Base-by-base conservation (phyloP, 2,329 filamentous ascomycete genomes). In the Aspergillus sp. region DNA sequence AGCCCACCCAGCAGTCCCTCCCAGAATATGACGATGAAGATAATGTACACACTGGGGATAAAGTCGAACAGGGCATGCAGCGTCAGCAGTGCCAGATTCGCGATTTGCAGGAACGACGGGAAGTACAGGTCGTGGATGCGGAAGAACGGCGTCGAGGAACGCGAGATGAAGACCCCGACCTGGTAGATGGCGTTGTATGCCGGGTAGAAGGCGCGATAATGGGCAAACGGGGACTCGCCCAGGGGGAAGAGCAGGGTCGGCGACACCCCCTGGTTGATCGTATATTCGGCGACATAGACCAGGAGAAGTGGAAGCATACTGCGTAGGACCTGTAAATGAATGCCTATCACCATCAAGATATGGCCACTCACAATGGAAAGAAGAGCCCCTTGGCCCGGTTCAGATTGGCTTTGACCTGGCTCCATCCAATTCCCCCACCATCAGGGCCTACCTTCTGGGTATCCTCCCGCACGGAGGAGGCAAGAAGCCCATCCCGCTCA, bases 101-200 rank as follows among this genome's bases (percentile, higher is more conserved):
- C 78, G 2, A 94, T 76, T 70, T 97, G 94, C 0, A 99, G 80
- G 9, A 93, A 70, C 0, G 90, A 90, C 0, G 92, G 92, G 0
- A 89, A 62, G 66, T 97, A 97, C 1, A 97, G 80, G 45, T 84
- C 78, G 61, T 88, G 88, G 40, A 97, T 81, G 24, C 92, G 86
- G 60, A 95, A 68, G 69, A 96, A 95, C 0, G 93, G 90, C 1
- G 90, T 91, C 0, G 90, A 95, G 0, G 91, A 95, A 14, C 94
- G 87, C 0, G 93, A 96, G 61, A 97, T 83, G 74, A 97, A 97
- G 57, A 97, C 94, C 50, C 94, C 94, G 2, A 92, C 78, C 76
- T 99, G 93, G 72, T 99, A 97, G 55, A 97, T 86, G 52, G 95
- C 92, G 58, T 88, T 88, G 71, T 99, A 99, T 56, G 93, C 90